Conservation (phyloP, 192 early-diverging fungal genomes). For the Polychytrium aggregatum region DNA sequence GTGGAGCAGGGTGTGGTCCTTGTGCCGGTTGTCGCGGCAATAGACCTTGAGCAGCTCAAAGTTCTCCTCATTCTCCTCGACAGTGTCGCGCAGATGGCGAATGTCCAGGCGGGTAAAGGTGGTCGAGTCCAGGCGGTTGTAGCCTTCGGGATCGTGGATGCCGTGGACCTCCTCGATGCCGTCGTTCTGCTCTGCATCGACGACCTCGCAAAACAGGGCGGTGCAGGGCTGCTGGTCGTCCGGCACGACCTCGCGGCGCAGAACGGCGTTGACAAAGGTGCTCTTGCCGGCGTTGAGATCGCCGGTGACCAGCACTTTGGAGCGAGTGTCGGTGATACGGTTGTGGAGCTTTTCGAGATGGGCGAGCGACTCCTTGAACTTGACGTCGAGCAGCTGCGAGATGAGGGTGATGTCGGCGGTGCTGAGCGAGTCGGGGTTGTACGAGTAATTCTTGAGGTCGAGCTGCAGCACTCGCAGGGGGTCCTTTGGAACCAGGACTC, state of each 20-base stretch:
- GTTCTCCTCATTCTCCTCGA: conserved; percentile 67
- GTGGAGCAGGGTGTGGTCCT: conserved; percentile 55
- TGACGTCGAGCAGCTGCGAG: conserved; percentile 13
- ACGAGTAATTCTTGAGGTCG: conserved; percentile 5
- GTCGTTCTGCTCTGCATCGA: conserved; percentile 83
- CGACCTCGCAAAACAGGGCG: conserved; percentile 88
- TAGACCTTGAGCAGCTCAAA: conserved; percentile 94
- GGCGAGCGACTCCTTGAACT: conserved; percentile 7
- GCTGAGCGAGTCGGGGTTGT: not conserved
- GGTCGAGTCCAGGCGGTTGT: conserved; percentile 56
- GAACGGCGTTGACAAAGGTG: conserved; percentile 92
- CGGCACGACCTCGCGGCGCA: conserved; percentile 81
- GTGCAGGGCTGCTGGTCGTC: conserved; percentile 98
- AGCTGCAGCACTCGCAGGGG: conserved; percentile 11
- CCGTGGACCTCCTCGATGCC: conserved; percentile 90
- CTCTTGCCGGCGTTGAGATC: conserved; percentile 97
- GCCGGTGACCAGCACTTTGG: conserved; percentile 91
- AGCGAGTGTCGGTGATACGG: conserved; percentile 81
- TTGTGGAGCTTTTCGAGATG: conserved; percentile 73
- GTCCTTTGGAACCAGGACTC: not conserved
- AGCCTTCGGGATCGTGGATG: conserved; percentile 53
- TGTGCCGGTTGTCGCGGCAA: conserved; percentile 46
- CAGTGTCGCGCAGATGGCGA: conserved; percentile 65
- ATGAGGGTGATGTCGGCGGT: conserved; percentile 5
- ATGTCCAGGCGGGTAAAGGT: conserved; percentile 64